Evolutionary conservation across 192 early-diverging fungal genomes (phyloP), one percentile per base, ranked within the genome.

Genomic region (Thamnidium elegans): DNA sequence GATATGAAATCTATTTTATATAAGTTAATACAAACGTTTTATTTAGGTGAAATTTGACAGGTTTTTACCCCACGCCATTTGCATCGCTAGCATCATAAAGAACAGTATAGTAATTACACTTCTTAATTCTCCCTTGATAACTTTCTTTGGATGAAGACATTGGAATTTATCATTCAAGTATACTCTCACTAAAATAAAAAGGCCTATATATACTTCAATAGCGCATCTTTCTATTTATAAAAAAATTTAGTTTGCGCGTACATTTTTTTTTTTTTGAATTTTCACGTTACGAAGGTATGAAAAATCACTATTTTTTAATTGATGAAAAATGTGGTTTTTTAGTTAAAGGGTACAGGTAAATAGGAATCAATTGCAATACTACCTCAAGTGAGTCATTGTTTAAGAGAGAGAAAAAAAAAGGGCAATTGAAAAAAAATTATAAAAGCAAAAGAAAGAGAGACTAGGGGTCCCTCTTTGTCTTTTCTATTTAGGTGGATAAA

Each of bases 81-180:
- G 71, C 53, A 26, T 63, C 21, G 61, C 31, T 48, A 73, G 48
- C 62, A 63, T 63, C 59, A 73, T 26, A 31, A 73, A 20, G 36
- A 64, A 51, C 43, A 73, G 46, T 34, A 68, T 14, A 8, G 71
- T 68, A 15, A 73, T 53, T n/a, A 73, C 55, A 58, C 71, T 64
- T 52, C 62, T 67, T 17, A 73, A 36, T 59, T 73, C 71, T 2
- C 71, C 66, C 14, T 42, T 13, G 17, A 66, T 42, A 17, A 73
- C 32, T 21, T 52, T 66, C 23, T 56, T 55, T 17, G 60, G 66
- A 21, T 55, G 55, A 62, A 73, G 66, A 39, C 71, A 73, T 48
- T 53, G 31, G 20, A 69, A 63, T 55, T 20, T 62, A 50, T 69
- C 67, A 14, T 46, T 63, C 11, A 31, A 17, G 53, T 60, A 69